These are phyloP conservation scores for Penicillium cosmopolitanum DNA, from an alignment of 495 filamentous ascomycete genomes.

Conservation along the genomic window DNA sequence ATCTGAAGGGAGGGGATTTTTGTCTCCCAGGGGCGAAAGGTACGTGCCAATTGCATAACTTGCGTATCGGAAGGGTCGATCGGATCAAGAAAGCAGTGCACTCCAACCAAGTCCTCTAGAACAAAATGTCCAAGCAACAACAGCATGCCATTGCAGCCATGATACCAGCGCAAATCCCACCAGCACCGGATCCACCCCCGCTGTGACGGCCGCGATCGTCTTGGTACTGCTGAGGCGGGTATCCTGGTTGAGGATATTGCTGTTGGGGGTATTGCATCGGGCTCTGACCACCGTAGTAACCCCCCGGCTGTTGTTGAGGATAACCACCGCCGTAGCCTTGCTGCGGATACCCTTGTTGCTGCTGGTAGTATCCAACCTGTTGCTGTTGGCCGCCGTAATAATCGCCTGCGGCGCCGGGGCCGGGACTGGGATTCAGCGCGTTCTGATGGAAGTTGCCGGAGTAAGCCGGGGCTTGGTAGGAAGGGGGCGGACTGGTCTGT, in stretches of 20 bases:
- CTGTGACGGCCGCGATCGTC: conserved; percentile 35
- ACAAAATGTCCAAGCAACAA: conserved; percentile 59
- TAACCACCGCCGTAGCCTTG: conserved; percentile 28
- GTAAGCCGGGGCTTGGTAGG: conserved; percentile 39
- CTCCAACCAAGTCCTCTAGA: conserved; percentile 32
- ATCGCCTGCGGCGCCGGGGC: conserved; percentile 30
- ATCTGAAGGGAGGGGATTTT: no score
- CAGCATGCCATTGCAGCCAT: conserved; percentile 55
- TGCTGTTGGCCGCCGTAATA: conserved; percentile 33
- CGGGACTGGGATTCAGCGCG: conserved; percentile 30
- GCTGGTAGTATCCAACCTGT: conserved; percentile 19
- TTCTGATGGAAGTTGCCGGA: conserved; percentile 25
- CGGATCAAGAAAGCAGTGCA: conserved; percentile 10
- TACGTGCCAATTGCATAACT: no score
- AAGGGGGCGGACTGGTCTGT: conserved; percentile 46
- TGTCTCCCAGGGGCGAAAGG: no score
- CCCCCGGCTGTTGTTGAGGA: conserved; percentile 19
- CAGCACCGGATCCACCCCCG: conserved; percentile 31
- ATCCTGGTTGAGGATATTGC: conserved; percentile 46
- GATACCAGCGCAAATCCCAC: conserved; percentile 52
- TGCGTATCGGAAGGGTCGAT: no score
- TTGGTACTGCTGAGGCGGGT: conserved; percentile 19
- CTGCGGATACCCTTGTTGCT: conserved; percentile 15
- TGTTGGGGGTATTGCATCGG: conserved; percentile 52
- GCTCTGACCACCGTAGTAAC: conserved; percentile 35